Evolutionary conservation across 768 basidiomycete genomes (phyloP), one percentile per base, ranked within the genome.

Genomic region (Cantharellus cinnabarinus): DNA sequence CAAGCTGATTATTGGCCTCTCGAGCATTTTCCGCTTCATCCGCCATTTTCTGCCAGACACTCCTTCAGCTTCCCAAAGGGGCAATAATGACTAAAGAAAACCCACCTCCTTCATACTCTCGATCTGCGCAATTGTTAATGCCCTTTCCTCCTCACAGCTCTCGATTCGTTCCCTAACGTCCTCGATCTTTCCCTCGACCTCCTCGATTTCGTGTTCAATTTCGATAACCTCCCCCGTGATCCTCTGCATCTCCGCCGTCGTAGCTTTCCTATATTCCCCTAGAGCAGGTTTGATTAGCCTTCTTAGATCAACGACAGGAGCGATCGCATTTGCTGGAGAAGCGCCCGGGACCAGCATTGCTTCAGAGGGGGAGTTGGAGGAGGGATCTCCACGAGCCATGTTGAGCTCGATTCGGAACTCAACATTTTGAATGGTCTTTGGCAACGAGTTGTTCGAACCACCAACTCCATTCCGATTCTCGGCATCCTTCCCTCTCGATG

Each of bases 321-420:
- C 10, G 20, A 29, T 29, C 20, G 20, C 20, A 29, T 29, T 29
- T 29, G 20, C 20, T 29, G 20, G 20, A 29, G 20, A 29, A 29
- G 20, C 20, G 20, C 20, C 20, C 20, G 20, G 20, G 20, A 29
- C 20, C 20, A 29, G 20, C 20, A 29, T 29, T 29, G 20, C 20
- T 29, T 29, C 20, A 37, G 52, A 37, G 14, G 14, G 10, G 10
- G 35, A 10, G 34, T 95, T 71, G 54, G 81, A 77, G 54, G 80
- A 78, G 3, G 81, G 78, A 66, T 83, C 83, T 15, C 85, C 74
- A 37, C 78, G 73, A 0, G 87, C 86, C 2, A 83, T 76, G 68
- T 93, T 89, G 44, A 95, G 71, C 63, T 90, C 83, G 61, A 97
- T 72, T 0, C 77, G 79, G 56, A 94, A 83, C 65, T 89, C 82